Conservation (phyloP, 192 early-diverging fungal genomes). For the Umbelopsis sp. region DNA sequence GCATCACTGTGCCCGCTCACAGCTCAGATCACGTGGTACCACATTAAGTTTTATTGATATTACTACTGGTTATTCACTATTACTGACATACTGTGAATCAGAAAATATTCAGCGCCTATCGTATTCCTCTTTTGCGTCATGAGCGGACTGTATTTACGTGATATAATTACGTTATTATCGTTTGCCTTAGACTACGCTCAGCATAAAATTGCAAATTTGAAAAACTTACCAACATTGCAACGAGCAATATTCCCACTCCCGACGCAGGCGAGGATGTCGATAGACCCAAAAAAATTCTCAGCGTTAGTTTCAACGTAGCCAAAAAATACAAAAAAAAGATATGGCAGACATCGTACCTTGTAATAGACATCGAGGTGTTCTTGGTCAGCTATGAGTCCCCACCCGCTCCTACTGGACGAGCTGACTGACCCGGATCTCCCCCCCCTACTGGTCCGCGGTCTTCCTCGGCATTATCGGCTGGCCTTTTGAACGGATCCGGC, state of each 20-base stretch:
- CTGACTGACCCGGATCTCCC: not conserved
- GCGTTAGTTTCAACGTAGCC: not conserved
- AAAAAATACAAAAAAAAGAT: not conserved
- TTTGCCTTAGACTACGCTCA: not conserved
- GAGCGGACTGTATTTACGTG: too few relatives aligned
- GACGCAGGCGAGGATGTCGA: not conserved
- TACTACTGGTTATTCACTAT: too few relatives aligned
- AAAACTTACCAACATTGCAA: not conserved
- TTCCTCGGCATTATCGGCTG: not conserved
- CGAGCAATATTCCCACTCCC: not conserved
- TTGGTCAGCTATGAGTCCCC: slow-evolving; percentile 1
- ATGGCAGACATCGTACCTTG: slow-evolving; percentile 1
- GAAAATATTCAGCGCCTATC: too few relatives aligned
- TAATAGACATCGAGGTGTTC: not conserved
- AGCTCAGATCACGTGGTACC: not conserved
- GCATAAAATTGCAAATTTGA: not conserved
- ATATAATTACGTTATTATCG: too few relatives aligned
- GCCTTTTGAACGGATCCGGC: not conserved
- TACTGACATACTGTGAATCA: too few relatives aligned
- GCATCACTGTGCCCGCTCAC: not conserved
- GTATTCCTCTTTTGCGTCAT: too few relatives aligned
- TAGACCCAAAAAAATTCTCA: not conserved
- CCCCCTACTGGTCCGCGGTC: not conserved
- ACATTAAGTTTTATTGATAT: too few relatives aligned
- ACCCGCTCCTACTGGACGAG: not conserved